Conservation (phyloP, 352 stramenopile species). For the Pythium rhizo-oryzae region DNA sequence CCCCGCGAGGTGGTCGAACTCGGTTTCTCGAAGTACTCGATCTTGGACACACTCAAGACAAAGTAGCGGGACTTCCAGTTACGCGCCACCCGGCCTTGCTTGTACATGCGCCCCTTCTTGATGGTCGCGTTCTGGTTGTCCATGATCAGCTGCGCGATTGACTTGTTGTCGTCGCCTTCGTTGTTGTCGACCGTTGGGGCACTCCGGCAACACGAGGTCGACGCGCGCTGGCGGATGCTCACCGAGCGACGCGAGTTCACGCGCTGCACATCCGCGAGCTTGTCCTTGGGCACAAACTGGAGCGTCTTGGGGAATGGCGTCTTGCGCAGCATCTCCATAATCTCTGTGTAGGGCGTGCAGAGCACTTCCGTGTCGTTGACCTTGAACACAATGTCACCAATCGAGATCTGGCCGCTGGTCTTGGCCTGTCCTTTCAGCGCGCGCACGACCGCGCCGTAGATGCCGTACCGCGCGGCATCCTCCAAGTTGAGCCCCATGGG, state of each 20-base stretch:
- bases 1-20: too few relatives aligned
- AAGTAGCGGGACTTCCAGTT: conserved; percentile 91
- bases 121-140: conserved; percentile 87
- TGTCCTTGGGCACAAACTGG: conserved; percentile 87
- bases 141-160: conserved; percentile 82
- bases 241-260: conserved; percentile 84
- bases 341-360: conserved; percentile 84
- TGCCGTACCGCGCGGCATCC: conserved; percentile 82
- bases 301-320: conserved; percentile 73
- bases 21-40: conserved; percentile 46
- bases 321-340: conserved; percentile 82
- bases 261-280: conserved; percentile 80
- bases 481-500: conserved; percentile 87
- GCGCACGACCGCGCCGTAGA: conserved; percentile 79
- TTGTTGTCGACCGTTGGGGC: conserved; percentile 71
- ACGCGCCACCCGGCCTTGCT: conserved; percentile 82
- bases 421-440: conserved; percentile 84
- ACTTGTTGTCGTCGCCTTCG: conserved; percentile 75
- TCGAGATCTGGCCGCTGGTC: conserved; percentile 79
- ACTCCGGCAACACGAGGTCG: too few relatives aligned
- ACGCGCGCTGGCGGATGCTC: conserved; percentile 61
- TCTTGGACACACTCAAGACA: conserved; percentile 84
- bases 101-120: conserved; percentile 90
- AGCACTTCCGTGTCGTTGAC: conserved; percentile 84
- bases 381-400: conserved; percentile 89